Percentiles rank a stretch among this genome's conserved stretches.
Evolutionary conservation across 805 yeast species (phyloP).

Genomic region (Wickerhamiella dianesei): DNA sequence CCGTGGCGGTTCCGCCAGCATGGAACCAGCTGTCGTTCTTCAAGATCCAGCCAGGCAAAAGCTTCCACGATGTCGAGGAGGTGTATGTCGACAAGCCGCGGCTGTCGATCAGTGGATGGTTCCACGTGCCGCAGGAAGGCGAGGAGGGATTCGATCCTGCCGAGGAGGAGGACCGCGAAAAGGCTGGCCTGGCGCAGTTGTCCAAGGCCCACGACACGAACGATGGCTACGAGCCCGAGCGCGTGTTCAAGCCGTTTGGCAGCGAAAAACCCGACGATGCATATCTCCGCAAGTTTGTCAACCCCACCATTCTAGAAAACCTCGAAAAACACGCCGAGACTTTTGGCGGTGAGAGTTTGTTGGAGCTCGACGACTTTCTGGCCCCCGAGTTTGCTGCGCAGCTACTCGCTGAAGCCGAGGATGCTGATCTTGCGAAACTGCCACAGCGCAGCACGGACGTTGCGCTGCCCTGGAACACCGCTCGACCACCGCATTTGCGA

Average conservation of each 20-base stretch:
- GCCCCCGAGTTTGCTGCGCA: constrained; percentile 38
- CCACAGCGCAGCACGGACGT: constrained; percentile 13
- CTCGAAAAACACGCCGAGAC: constrained; percentile 33
- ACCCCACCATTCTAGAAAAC: constrained; percentile 35
- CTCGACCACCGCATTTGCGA: constrained; percentile 90
- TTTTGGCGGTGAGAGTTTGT: constrained; percentile 55
- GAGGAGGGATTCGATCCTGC: constrained; percentile 71
- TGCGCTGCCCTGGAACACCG: constrained; percentile 66
- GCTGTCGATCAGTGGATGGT: constrained; percentile 95
- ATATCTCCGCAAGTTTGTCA: constrained; percentile 43
- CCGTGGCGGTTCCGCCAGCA: constrained; percentile 66
- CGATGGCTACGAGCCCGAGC: constrained; percentile 73
- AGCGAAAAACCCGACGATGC: too few species aligned
- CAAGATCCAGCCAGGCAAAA: constrained; percentile 88
- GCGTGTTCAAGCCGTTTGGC: constrained; percentile 6
- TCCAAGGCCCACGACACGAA: constrained; percentile 62
- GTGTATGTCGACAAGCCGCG: constrained; percentile 85
- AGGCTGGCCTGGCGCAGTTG: constrained; percentile 58
- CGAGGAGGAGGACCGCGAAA: constrained; percentile 64
- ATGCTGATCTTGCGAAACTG: constrained; percentile 34
- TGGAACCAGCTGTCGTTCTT: constrained; percentile 95
- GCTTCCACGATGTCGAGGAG: constrained; percentile 97
- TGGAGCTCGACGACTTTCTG: constrained; percentile 53
- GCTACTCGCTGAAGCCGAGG: constrained; percentile 34
- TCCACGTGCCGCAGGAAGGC: constrained; percentile 89